Conservation (phyloP, 2,329 filamentous ascomycete species). For the Fusarium sp. region DNA sequence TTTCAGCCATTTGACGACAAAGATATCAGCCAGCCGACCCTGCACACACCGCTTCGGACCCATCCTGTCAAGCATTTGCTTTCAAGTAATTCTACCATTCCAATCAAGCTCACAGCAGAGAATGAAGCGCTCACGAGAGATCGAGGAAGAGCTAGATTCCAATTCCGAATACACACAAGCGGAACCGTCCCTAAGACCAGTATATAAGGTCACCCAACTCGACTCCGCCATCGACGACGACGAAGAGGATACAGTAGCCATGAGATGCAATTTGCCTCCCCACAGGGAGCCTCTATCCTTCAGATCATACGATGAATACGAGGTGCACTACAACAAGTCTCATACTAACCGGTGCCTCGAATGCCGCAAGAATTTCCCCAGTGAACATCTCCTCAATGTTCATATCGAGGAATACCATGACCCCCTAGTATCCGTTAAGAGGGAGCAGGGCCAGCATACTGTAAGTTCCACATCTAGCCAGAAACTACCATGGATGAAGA, state of each 20-base stretch:
- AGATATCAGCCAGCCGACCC: conserved; percentile 7
- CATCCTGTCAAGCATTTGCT: conserved; percentile 22
- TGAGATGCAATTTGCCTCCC: conserved; percentile 85
- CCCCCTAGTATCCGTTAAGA: conserved; percentile 75
- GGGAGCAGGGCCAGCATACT: conserved; percentile 86
- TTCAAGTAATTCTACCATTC: conserved; percentile 44
- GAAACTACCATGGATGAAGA: background rate
- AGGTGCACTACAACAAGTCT: conserved; percentile 82
- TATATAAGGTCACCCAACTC: conserved; percentile 69
- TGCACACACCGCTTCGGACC: conserved; percentile 39
- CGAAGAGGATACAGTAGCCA: conserved; percentile 58
- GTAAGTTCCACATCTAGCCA: conserved; percentile 60
- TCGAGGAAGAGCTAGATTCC: conserved; percentile 59
- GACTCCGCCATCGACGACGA: conserved; percentile 57
- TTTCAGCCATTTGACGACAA: background rate
- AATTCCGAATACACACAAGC: conserved; percentile 40
- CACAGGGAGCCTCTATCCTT: conserved; percentile 79
- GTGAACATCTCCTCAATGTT: conserved; percentile 79
- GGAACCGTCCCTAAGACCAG: conserved; percentile 44
- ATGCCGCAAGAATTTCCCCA: conserved; percentile 89
- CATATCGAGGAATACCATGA: conserved; percentile 96
- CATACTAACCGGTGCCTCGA: conserved; percentile 88
- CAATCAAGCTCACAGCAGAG: conserved; percentile 49
- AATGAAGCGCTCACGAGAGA: conserved; percentile 74
- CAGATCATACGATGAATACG: conserved; percentile 80